Base-by-base conservation (phyloP, 2,329 filamentous ascomycete genomes). In the Ramichloridium luteum region DNA sequence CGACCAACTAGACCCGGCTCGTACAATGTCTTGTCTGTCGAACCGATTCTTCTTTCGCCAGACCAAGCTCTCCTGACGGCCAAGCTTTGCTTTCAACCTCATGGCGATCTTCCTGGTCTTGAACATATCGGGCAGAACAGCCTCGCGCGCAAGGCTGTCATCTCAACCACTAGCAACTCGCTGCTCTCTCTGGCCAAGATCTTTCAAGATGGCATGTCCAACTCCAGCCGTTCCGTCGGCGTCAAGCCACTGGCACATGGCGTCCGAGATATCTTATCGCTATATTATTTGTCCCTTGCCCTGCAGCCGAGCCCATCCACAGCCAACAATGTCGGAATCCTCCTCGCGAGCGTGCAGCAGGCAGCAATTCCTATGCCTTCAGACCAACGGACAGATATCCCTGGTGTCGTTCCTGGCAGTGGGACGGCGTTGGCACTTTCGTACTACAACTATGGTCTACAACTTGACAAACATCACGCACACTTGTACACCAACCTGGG, bases 401-500 rank as follows among this genome's bases (percentile, higher is more conserved):
- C 84, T 10, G 88, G 88, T 1, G 77, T 96, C 26, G 62, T 74
- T 4, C 80, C 83, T 13, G 88, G 86, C 3, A 94, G 82, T 53
- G 88, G 90, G 9, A 70, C 94, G 39, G 78, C 82, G 17, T 66
- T 98, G 27, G 90, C 90, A 11, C 65, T 98, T 41, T 76, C 81
- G 5, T 98, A 96, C 54, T 98, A 98, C 60, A 82, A 93, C 45
- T 96, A 96, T 53, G 90, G 90, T 4, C 64, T 98, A 12, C 73
- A 76, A 27, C 68, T 98, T 6, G 90, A 98, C 51, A 68, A 77
- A 3, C 78, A 81, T 36, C 90, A 98, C 57, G 90, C 93, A 8
- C 90, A 98, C 57, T 70, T 98, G 2, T 93, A 94, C 56, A 98
- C 90, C 1, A 98, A 98, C 44, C 67, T 98, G 2, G 90, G 90